Evolutionary conservation across 805 yeast species (phyloP), one percentile per base, ranked within the genome.

Genomic region (Clavispora santaluciae): DNA sequence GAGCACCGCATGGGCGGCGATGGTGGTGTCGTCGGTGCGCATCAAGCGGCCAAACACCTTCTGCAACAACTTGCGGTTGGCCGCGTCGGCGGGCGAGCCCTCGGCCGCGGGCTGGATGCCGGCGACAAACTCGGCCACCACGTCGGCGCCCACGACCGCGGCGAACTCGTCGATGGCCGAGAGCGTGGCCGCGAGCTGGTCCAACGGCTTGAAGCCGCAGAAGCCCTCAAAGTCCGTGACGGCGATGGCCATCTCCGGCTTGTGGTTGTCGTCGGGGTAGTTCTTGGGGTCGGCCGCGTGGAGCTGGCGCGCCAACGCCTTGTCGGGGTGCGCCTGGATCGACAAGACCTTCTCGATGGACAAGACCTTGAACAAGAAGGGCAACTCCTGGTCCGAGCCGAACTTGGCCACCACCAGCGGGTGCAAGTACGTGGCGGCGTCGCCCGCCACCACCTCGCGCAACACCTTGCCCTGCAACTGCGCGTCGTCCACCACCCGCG

Each of bases 211-310:
- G 72, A 93, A 93, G 0, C 99, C 99, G 66, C 99, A 93, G 68
- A 93, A 91, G 0, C 97, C 98, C 70, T 93, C 98, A 56, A 93
- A 93, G 45, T 79, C 86, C 17, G 98, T 90, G 40, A 93, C 81
- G 7, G 99, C 99, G 57, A 93, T 79, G 38, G 99, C 98, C 99
- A 93, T 93, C 66, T 93, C 99, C n/a, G 99, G 99, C 72, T 93
- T 93, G 68, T 93, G 99, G 71, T 93, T 93, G 62, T 83, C 95
- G 68, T 93, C 99, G 3, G 98, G 98, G 63, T 93, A 93, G 68
- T 93, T 86, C 56, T 81, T 79, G 42, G 99, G 98, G 67, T 93
- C 98, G 22, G 72, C 66, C 13, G 75, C 75, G 57, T 85, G 95
- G 55, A 93, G 73, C 48, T 78, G 78, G 35, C 75, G 79, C 28